phyloP scores from a whole-genome alignment of 139 green algal genomes.

The Protoeuglena noctilucae region DNA sequence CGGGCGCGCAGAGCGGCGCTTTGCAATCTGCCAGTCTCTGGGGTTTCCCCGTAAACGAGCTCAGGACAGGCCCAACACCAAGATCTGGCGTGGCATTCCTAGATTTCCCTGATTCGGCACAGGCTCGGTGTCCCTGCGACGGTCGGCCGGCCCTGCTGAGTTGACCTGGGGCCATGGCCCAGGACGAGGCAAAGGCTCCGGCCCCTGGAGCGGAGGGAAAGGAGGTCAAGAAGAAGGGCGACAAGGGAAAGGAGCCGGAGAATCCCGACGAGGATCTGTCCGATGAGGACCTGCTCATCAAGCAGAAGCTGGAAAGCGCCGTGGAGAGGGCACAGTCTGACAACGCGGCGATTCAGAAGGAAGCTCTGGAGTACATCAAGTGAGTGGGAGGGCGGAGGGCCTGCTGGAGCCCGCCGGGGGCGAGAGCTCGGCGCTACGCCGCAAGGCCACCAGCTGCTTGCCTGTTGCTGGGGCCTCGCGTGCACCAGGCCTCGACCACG shows the following conservation, averaged over 20 bases:
- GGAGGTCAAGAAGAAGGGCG: background rate
- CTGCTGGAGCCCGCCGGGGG: background rate
- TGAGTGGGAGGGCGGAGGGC: background rate
- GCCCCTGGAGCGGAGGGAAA: too few relatives aligned
- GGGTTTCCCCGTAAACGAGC: too few relatives aligned
- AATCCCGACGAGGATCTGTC: background rate
- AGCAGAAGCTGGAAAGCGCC: slow-evolving; percentile 78
- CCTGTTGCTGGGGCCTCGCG: too few relatives aligned
- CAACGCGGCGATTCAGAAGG: slow-evolving; percentile 29
- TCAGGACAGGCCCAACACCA: too few relatives aligned
- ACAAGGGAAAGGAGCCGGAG: background rate
- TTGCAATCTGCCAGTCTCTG: too few relatives aligned
- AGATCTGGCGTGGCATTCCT: too few relatives aligned
- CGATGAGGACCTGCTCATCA: slow-evolving; percentile 12
- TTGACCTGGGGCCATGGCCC: too few relatives aligned
- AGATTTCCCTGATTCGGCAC: too few relatives aligned
- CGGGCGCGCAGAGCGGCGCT: too few relatives aligned
- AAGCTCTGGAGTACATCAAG: slow-evolving; percentile 22
- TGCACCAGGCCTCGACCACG: slow-evolving; percentile 32
- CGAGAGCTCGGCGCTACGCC: background rate
- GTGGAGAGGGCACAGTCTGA: slow-evolving; percentile 49
- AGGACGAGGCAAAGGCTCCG: too few relatives aligned
- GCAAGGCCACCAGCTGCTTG: background rate
- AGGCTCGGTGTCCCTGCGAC: too few relatives aligned
- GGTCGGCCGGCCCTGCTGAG: too few relatives aligned